Base-by-base conservation (phyloP, 106 monocot genomes). In the Cymbidium sinense region DNA sequence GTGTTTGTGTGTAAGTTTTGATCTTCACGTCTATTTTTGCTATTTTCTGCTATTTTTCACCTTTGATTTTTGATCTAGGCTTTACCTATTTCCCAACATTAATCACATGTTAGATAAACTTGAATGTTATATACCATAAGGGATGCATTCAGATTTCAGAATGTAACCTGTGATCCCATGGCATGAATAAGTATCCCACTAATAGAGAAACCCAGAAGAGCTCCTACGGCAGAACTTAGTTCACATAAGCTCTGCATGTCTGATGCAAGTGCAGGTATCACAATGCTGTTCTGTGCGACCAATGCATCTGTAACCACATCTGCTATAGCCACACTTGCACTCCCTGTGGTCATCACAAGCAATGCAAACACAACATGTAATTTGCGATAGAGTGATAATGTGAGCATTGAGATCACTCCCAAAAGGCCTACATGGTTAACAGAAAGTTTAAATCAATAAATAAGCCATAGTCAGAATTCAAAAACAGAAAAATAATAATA, bases 271-370 rank as follows among this genome's bases (percentile, higher is more conserved):
- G 80, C 71, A 23, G 93, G 91, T 64, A 83, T 83, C n/a, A 35
- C 81, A 50, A 86, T 89, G 52, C 96, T 93, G 34, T 96, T 96
- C 77, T 89, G 76, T 15, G 96, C 93, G 70, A 93, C 85, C 74
- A 89, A 91, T 2, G 96, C 96, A 79, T 96, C 96, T 27, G 93
- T 93, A 25, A 91, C 93, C 36, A 96, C 96, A 79, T 96, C 91
- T 23, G 93, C 87, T 69, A 96, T 89, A 36, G 96, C 93, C 69
- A 85, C 87, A 20, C 89, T 80, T 35, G 91, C 88, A 41, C 78
- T 82, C 34, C 82, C 82, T 28, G 82, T 34, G 18, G 83, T 86
- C 84, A 91, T 72, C 54, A 86, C 82, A 75, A 91, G 69, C 82
- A 91, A 78, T 5, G 91, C 91, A 78, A 86, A 81, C 11, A 83